Conservation (phyloP, 2,329 filamentous ascomycete species). For the Eurotiales sp. region DNA sequence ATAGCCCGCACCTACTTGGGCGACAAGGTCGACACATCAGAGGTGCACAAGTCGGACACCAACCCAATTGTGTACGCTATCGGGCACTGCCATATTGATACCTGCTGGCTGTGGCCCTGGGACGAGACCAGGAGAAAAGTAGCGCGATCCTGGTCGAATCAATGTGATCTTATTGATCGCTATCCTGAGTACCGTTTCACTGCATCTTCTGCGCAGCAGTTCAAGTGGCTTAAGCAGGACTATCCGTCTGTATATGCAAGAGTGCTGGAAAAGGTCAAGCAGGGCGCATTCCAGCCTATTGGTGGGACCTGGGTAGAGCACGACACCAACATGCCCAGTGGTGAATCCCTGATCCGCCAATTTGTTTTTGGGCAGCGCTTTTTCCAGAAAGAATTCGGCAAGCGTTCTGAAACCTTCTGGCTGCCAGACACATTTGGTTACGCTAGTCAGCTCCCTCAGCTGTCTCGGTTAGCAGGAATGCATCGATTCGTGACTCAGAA, state of each 20-base stretch:
- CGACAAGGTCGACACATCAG: slow-evolving; percentile 70
- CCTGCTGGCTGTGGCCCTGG: slow-evolving; percentile 98
- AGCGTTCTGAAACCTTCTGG: slow-evolving; percentile 90
- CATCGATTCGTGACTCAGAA: slow-evolving; percentile 96
- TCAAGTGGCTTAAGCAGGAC: slow-evolving; percentile 88
- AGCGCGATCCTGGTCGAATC: slow-evolving; percentile 91
- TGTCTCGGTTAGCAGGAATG: slow-evolving; percentile 94
- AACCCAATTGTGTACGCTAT: slow-evolving; percentile 79
- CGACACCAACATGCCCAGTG: slow-evolving; percentile 95
- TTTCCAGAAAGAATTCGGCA: slow-evolving; percentile 88
- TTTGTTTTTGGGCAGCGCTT: slow-evolving; percentile 94
- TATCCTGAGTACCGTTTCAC: slow-evolving; percentile 93
- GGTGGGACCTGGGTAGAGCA: slow-evolving; percentile 99
- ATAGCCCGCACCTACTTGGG: slow-evolving; percentile 83
- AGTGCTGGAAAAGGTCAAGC: slow-evolving; percentile 87
- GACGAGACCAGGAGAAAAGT: slow-evolving; percentile 97
- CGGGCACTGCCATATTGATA: slow-evolving; percentile 97
- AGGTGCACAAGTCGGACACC: slow-evolving; percentile 75
- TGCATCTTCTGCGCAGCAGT: slow-evolving; percentile 92
- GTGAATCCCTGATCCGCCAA: slow-evolving; percentile 88
- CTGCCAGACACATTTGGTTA: slow-evolving; percentile 97
- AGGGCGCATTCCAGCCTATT: slow-evolving; percentile 88
- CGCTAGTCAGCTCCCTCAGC: slow-evolving; percentile 87
- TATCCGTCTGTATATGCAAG: slow-evolving; percentile 87
- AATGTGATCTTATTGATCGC: slow-evolving; percentile 89